These are phyloP conservation scores for Umbelopsis vinacea DNA, from an alignment of 192 early-diverging fungal species.

Conservation along the genomic window DNA sequence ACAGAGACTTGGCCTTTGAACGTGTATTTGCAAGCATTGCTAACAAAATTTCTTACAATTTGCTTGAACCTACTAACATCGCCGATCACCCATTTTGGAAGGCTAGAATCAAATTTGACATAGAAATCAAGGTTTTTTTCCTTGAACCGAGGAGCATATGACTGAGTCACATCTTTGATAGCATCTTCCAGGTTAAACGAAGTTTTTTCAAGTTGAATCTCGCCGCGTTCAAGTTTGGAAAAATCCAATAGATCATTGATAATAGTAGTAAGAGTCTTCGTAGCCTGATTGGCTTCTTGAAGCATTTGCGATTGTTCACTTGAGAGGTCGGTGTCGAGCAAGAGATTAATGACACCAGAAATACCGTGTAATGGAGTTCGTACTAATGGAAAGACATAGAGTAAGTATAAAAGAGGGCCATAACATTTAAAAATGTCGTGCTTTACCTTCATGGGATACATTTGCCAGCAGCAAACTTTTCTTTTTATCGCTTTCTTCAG, in stretches of 20 bases:
- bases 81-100: neutral
- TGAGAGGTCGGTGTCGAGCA: conserved; percentile 4
- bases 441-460: conserved; percentile 15
- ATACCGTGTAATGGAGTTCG: conserved; percentile 20
- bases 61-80: conserved; percentile 1
- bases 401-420: neutral
- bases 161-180: neutral
- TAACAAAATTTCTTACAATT: conserved; percentile 3
- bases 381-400: neutral
- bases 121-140: conserved; percentile 5
- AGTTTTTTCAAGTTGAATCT: neutral
- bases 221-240: conserved; percentile 8
- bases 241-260: conserved; percentile 21
- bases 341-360: conserved; percentile 18
- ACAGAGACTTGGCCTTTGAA: neutral
- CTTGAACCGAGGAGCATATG: neutral
- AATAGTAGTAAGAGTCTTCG: neutral
- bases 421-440: too few species aligned
- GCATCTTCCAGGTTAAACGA: neutral
- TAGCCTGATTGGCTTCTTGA: neutral
- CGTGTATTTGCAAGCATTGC: conserved; percentile 15
- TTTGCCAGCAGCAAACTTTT: conserved; percentile 24
- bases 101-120: conserved; percentile 2
- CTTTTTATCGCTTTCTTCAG: conserved; percentile 20
- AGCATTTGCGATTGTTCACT: conserved; percentile 12